These are phyloP conservation scores for Phytophthora cactorum DNA, from an alignment of 352 stramenopile species.

Conservation along the genomic window DNA sequence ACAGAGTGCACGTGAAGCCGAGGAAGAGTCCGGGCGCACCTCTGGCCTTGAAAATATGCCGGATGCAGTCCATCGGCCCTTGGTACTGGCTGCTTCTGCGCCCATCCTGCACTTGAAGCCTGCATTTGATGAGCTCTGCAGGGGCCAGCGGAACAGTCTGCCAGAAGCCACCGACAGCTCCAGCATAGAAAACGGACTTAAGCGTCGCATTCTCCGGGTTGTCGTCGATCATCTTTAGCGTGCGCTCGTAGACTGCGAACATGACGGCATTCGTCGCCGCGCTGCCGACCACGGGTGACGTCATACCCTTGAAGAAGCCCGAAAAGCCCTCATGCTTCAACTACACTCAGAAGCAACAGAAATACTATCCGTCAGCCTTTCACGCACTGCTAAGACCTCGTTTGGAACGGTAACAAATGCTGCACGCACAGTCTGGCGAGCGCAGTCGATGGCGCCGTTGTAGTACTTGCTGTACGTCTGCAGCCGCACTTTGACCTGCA, in stretches of 20 bases:
- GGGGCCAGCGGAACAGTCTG: conserved; percentile 78
- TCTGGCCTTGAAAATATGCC: conserved; percentile 69
- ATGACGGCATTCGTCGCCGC: conserved; percentile 89
- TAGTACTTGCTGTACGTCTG: conserved; percentile 67
- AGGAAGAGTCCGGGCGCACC: conserved; percentile 74
- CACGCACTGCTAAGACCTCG: background rate
- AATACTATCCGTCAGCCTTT: conserved; percentile 1
- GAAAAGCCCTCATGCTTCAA: conserved; percentile 71
- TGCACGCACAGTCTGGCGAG: conserved; percentile 43
- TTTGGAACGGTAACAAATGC: background rate
- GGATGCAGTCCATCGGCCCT: conserved; percentile 77
- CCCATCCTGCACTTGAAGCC: conserved; percentile 81
- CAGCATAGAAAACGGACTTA: conserved; percentile 72
- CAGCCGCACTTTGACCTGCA: conserved; percentile 67
- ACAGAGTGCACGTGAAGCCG: conserved; percentile 76
- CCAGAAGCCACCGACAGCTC: conserved; percentile 75
- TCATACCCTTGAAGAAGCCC: conserved; percentile 88
- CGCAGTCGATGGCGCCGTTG: conserved; percentile 57
- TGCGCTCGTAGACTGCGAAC: conserved; percentile 84
- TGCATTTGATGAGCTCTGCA: conserved; percentile 86
- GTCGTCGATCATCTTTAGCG: conserved; percentile 65
- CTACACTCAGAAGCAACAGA: conserved; percentile 16
- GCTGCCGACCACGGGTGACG: conserved; percentile 81
- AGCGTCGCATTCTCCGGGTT: conserved; percentile 59
- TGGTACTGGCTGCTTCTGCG: conserved; percentile 57